phyloP scores from a whole-genome alignment of 225 moss, liverwort and hornwort genomes.

The Thuidium tamariscinum region DNA sequence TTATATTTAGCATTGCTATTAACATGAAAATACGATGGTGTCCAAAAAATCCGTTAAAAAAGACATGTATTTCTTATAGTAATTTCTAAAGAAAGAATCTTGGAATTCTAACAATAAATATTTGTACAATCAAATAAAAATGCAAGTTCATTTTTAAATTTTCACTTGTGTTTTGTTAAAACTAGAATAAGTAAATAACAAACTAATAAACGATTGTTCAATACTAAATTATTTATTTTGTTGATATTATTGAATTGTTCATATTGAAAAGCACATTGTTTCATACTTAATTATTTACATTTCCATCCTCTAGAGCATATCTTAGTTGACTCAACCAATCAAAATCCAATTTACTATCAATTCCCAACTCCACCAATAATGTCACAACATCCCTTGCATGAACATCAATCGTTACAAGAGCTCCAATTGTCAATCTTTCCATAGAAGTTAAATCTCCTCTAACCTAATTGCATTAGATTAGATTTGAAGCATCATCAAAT shows the following conservation, averaged over 20 bases:
- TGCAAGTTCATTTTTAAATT: background rate
- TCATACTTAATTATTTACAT: background rate
- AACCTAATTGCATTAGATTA: constrained; percentile 5
- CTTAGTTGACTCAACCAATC: constrained; percentile 84
- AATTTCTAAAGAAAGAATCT: background rate
- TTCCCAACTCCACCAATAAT: constrained; percentile 43
- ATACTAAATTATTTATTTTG: background rate
- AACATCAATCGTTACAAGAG: constrained; percentile 69
- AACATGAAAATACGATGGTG: no score
- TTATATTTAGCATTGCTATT: no score
- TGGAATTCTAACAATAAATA: background rate
- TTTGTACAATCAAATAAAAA: background rate
- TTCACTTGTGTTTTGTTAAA: background rate
- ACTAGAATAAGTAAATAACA: background rate
- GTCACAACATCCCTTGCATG: constrained; percentile 86
- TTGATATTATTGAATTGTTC: background rate
- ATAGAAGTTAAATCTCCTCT: constrained; percentile 55
- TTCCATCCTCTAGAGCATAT: constrained; percentile 59
- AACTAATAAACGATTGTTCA: background rate
- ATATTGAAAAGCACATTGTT: background rate
- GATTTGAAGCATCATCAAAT: background rate
- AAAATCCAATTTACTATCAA: constrained; percentile 59
- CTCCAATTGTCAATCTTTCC: constrained; percentile 70
- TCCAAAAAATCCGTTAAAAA: no score
- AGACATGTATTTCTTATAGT: no score